Evolutionary conservation across 2,329 filamentous ascomycete species (phyloP).

Genomic region (Hypoxylon sp.): DNA sequence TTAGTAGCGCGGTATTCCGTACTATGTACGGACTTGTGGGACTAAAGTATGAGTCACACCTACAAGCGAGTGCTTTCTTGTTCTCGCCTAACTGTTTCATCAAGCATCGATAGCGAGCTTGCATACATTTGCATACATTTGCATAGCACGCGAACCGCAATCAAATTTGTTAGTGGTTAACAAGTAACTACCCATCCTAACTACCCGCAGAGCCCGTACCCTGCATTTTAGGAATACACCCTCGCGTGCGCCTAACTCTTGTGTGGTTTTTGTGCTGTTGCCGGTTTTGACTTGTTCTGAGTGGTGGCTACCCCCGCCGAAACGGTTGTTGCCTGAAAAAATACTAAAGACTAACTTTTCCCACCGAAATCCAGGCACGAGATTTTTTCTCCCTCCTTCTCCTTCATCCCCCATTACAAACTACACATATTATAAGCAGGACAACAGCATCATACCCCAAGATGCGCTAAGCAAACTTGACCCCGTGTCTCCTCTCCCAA

Average conservation of each 20-base stretch:
- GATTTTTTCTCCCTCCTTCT: slow-evolving; percentile 49
- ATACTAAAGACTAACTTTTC: slow-evolving; percentile 47
- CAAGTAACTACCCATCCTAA: slow-evolving; percentile 39
- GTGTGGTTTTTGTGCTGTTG: slow-evolving; percentile 3
- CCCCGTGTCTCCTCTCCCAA: slow-evolving; percentile 53
- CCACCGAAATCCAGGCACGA: slow-evolving; percentile 42
- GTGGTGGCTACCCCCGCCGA: slow-evolving; percentile 4
- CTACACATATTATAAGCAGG: slow-evolving; percentile 52
- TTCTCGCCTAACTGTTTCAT: slow-evolving; percentile 46
- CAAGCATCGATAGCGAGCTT: slow-evolving; percentile 23
- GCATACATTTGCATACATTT: slow-evolving; percentile 3
- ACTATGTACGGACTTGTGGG: slow-evolving; percentile 34
- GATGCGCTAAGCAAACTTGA: slow-evolving; percentile 67
- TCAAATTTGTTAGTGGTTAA: slow-evolving; percentile 47
- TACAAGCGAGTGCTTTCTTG: slow-evolving; percentile 38
- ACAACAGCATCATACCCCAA: slow-evolving; percentile 57
- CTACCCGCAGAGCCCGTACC: slow-evolving; percentile 16
- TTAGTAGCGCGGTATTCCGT: slow-evolving; percentile 32
- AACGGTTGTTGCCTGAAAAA: slow-evolving; percentile 49
- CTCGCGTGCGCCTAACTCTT: slow-evolving; percentile 30
- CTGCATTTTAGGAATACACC: slow-evolving; percentile 30
- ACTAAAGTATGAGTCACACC: slow-evolving; percentile 48
- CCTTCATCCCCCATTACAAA: slow-evolving; percentile 49
- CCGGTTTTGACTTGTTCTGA: slow-evolving; percentile 1
- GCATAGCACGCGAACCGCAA: slow-evolving; percentile 15